phyloP scores from a whole-genome alignment of 2,329 filamentous ascomycete genomes.

The Zasmidium cellare region DNA sequence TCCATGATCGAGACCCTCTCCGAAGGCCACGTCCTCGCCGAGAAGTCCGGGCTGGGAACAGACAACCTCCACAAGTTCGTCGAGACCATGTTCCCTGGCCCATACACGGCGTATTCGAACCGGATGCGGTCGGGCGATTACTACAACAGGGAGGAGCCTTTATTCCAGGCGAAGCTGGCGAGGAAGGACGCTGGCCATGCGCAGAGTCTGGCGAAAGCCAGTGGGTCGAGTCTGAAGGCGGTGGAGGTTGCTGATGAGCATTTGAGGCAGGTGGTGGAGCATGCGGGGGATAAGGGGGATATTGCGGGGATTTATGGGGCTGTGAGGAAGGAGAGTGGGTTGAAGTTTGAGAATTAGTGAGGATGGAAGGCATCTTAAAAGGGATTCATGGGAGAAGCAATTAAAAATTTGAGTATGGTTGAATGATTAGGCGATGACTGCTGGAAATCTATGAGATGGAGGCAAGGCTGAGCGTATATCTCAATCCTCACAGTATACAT shows the following conservation, averaged over 20 bases:
- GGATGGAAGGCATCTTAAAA: too few species aligned
- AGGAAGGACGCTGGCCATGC: conserved; percentile 81
- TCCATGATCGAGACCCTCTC: conserved; percentile 79
- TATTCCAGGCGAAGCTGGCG: conserved; percentile 80
- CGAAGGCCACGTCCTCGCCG: conserved; percentile 75
- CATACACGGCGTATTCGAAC: conserved; percentile 71
- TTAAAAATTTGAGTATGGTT: too few species aligned
- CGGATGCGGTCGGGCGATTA: conserved; percentile 78
- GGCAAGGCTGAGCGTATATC: too few species aligned
- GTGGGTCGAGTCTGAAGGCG: conserved; percentile 63
- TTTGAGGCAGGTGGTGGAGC: conserved; percentile 67
- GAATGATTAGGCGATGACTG: too few species aligned
- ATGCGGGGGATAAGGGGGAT: conserved; percentile 71
- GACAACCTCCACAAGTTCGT: conserved; percentile 71
- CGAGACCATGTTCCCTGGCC: conserved; percentile 71
- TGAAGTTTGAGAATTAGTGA: conserved; percentile 66
- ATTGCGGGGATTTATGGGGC: conserved; percentile 82
- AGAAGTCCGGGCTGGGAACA: conserved; percentile 74
- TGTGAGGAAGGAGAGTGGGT: conserved; percentile 69
- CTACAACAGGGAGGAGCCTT: conserved; percentile 70
- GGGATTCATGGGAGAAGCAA: too few species aligned
- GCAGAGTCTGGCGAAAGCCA: conserved; percentile 61
- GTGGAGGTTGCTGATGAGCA: conserved; percentile 69
- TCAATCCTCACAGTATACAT: too few species aligned
- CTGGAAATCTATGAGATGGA: too few species aligned